These are phyloP conservation scores for Arthrobotrys sinensis DNA, from an alignment of 2,329 filamentous ascomycete genomes.

Conservation along the genomic window DNA sequence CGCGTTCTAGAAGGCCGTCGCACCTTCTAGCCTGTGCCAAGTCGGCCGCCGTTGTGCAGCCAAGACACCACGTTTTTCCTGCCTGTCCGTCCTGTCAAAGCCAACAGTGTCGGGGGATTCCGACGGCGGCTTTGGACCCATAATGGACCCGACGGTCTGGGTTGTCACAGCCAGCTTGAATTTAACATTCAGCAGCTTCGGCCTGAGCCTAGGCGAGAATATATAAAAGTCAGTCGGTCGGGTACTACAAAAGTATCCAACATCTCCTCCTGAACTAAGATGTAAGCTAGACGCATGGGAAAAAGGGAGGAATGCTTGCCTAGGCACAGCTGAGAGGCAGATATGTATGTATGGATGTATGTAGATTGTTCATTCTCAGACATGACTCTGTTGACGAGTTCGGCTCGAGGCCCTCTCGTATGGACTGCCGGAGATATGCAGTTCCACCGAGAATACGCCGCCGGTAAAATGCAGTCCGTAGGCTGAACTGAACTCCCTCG, in stretches of 20 bases:
- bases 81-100: slow-evolving; percentile 14
- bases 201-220: slow-evolving; percentile 7
- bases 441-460: slow-evolving; percentile 32
- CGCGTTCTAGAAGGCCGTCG: slow-evolving; percentile 52
- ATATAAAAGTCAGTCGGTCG: slow-evolving; percentile 5
- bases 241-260: slow-evolving; percentile 8
- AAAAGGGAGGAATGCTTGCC: too few species aligned
- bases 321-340: neutral
- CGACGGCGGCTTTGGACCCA: slow-evolving; percentile 19
- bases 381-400: slow-evolving; percentile 21
- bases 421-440: slow-evolving; percentile 32
- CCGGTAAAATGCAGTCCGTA: slow-evolving; percentile 32
- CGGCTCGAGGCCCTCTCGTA: slow-evolving; percentile 16
- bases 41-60: slow-evolving; percentile 37
- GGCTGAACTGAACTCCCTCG: slow-evolving; percentile 25
- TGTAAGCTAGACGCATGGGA: too few species aligned
- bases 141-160: slow-evolving; percentile 18
- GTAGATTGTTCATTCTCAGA: slow-evolving; percentile 9
- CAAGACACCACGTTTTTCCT: slow-evolving; percentile 40
- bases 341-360: too few species aligned
- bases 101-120: slow-evolving; percentile 8
- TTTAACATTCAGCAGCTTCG: slow-evolving; percentile 6
- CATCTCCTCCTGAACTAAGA: neutral
- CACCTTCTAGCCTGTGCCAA: slow-evolving; percentile 48
- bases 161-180: neutral